phyloP scores from a whole-genome alignment of 108 stramenopile genomes.

The Tribonema minus region DNA sequence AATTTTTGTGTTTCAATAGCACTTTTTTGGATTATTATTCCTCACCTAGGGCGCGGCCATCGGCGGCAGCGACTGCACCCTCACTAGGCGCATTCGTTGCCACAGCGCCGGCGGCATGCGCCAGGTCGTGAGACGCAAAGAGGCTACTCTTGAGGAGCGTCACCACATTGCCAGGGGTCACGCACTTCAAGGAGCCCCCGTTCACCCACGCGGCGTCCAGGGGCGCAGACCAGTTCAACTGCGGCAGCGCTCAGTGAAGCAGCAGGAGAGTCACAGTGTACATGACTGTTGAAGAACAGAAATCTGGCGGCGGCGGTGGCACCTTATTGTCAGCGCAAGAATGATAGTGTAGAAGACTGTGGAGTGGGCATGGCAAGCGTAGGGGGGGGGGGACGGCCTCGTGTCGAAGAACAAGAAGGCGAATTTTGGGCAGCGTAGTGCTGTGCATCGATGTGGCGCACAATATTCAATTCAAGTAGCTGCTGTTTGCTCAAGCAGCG shows the following conservation, averaged over 20 bases:
- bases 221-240: conserved; percentile 82
- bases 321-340: not conserved
- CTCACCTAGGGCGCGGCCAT: too few species aligned
- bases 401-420: too few species aligned
- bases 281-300: not conserved
- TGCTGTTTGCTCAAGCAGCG: too few species aligned
- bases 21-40: too few species aligned
- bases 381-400: too few species aligned
- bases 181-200: conserved; percentile 74
- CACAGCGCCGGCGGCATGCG: conserved; percentile 51
- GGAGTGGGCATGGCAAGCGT: too few species aligned
- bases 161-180: conserved; percentile 79
- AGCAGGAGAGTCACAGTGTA: not conserved
- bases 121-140: conserved; percentile 76
- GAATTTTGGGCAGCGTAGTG: too few species aligned
- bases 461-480: too few species aligned
- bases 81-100: too few species aligned
- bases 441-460: too few species aligned
- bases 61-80: too few species aligned
- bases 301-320: not conserved
- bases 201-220: conserved; percentile 91
- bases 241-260: not conserved
- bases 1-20: too few species aligned
- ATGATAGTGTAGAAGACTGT: not conserved
- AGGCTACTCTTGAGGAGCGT: conserved; percentile 84